Percentiles rank a stretch among this genome's conserved stretches.
Evolutionary conservation across 805 yeast genomes (phyloP).

Genomic region (Teunomyces atbi): DNA sequence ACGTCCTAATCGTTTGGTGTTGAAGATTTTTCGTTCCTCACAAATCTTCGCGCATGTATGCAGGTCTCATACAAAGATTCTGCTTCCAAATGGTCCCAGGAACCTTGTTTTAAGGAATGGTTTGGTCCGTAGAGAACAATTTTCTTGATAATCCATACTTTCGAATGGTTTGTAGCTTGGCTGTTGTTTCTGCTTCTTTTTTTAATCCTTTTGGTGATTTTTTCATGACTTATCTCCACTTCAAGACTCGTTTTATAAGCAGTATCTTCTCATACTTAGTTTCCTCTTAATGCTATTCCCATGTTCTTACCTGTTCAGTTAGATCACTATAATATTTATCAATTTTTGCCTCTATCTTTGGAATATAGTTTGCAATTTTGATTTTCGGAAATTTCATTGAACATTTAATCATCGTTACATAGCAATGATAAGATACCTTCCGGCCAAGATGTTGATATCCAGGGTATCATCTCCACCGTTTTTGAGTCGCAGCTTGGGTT

Average conservation of each 20-base stretch:
- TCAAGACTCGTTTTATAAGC: too few relatives aligned
- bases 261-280: too few relatives aligned
- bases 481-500: background rate
- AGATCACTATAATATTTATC: background rate
- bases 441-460: background rate
- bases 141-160: background rate
- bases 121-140: too few relatives aligned
- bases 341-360: background rate
- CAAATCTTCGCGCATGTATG: background rate
- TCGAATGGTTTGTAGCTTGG: background rate
- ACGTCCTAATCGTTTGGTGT: slow-evolving; percentile 1
- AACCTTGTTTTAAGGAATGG: too few relatives aligned
- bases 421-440: background rate
- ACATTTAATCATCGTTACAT: background rate
- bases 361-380: background rate
- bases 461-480: background rate
- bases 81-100: too few relatives aligned
- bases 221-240: background rate
- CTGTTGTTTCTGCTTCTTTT: background rate
- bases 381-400: slow-evolving; percentile 1
- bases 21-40: slow-evolving; percentile 3
- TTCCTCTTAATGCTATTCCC: too few relatives aligned
- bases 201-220: background rate
- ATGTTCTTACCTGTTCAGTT: background rate
- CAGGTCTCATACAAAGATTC: background rate